phyloP scores from a whole-genome alignment of 225 moss, liverwort and hornwort genomes.

The Sphagnum contortum region DNA sequence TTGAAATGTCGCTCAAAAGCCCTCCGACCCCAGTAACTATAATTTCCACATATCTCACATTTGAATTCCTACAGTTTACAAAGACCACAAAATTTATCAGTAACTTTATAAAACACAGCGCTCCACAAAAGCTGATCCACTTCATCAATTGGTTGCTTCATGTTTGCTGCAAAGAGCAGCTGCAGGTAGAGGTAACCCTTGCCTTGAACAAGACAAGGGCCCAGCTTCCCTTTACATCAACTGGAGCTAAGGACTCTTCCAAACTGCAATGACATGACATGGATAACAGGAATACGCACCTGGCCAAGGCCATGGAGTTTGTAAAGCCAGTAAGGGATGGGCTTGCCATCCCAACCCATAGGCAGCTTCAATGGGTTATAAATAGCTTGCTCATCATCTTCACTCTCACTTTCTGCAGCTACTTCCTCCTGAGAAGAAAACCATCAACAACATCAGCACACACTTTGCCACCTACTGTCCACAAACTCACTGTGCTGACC shows the following conservation, averaged over 20 bases:
- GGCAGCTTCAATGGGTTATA: conserved; percentile 90
- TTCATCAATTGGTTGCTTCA: no score
- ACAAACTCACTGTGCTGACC: no score
- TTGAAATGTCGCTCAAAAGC: conserved; percentile 97
- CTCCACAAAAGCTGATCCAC: no score
- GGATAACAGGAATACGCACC: conserved; percentile 15
- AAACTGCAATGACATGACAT: no score
- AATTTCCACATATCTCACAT: conserved; percentile 89
- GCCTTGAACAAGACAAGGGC: no score
- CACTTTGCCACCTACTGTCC: no score
- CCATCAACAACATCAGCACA: background rate
- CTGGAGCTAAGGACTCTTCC: no score
- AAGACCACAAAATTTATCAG: background rate
- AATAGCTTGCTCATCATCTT: conserved; percentile 91
- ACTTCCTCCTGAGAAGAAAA: conserved; percentile 62
- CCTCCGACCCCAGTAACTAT: conserved; percentile 83
- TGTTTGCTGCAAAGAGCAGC: no score
- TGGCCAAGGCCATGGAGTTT: conserved; percentile 96
- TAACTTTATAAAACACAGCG: background rate
- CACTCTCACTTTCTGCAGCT: conserved; percentile 92
- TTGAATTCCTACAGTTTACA: conserved; percentile 61
- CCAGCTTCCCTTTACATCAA: no score
- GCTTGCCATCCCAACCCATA: conserved; percentile 98
- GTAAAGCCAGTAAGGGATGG: conserved; percentile 90
- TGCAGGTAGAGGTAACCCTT: no score